Evolutionary conservation across 306 rosid species (phyloP).

Genomic region (Cotoneaster glaucophyllus): DNA sequence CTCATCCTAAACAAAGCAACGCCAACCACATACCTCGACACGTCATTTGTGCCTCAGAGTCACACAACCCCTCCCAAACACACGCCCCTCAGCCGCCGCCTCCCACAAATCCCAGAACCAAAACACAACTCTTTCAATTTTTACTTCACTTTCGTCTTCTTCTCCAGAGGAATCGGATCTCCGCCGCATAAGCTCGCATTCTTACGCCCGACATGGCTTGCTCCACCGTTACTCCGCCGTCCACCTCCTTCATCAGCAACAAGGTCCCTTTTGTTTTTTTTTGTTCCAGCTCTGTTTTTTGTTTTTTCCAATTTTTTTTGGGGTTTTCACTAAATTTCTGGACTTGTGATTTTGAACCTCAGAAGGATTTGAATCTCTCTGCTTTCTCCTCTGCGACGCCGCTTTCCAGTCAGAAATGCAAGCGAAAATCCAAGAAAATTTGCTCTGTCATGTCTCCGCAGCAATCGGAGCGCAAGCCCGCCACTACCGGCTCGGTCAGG

Average conservation of each 20-base stretch:
- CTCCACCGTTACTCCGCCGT: constrained; percentile 38
- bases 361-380: constrained; percentile 45
- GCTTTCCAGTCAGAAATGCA: constrained; percentile 36
- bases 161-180: not conserved
- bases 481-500: constrained; percentile 53
- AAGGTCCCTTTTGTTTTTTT: constrained; percentile 32
- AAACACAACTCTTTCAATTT: not conserved
- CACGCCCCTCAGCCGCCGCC: not conserved
- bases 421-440: constrained; percentile 40
- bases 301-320: not conserved
- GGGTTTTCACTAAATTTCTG: not conserved
- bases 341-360: not conserved
- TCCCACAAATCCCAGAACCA: not conserved
- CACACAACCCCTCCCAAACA: not conserved
- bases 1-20: no score
- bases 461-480: constrained; percentile 70
- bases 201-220: constrained; percentile 45
- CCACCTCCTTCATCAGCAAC: constrained; percentile 32
- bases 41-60: not conserved
- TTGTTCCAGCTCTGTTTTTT: not conserved
- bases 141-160: not conserved
- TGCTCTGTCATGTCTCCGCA: constrained; percentile 64
- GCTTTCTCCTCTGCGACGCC: constrained; percentile 32
- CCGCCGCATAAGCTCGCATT: not conserved
- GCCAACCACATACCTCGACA: not conserved